These are phyloP conservation scores for Dunaliella sp. DNA, from an alignment of 139 green algal species.

Conservation along the genomic window DNA sequence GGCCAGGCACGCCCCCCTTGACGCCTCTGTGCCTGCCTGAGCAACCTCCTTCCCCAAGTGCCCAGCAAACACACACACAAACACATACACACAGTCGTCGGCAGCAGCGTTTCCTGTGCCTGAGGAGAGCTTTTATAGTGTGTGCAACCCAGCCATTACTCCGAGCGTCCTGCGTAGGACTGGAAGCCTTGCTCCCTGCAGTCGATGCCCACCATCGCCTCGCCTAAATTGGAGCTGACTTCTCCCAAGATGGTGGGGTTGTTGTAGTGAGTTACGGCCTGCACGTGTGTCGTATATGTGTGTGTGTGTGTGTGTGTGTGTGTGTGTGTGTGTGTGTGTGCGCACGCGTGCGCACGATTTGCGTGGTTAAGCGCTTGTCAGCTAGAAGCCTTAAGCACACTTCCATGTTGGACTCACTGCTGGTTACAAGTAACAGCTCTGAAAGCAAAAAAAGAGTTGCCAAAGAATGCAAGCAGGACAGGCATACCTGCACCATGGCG, in stretches of 20 bases:
- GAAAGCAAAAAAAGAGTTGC: too few species aligned
- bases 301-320: conserved; percentile 16
- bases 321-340: conserved; percentile 33
- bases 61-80: too few species aligned
- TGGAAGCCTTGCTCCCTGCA: conserved; percentile 79
- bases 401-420: too few species aligned
- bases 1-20: too few species aligned
- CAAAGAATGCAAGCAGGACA: too few species aligned
- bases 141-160: conserved; percentile 43
- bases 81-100: too few species aligned
- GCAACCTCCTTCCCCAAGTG: too few species aligned
- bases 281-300: conserved; percentile 33
- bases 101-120: too few species aligned
- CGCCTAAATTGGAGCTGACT: conserved; percentile 85
- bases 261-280: conserved; percentile 99
- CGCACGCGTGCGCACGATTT: not conserved
- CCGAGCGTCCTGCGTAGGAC: conserved; percentile 80
- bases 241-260: conserved; percentile 93
- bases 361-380: too few species aligned
- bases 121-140: not conserved
- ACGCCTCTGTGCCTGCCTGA: too few species aligned
- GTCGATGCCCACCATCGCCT: conserved; percentile 99
- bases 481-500: conserved; percentile 97
- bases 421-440: too few species aligned
- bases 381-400: too few species aligned